Evolutionary conservation across 345 rosid species (phyloP), one percentile per base, ranked within the genome.

Genomic region (Jatropha curcas): DNA sequence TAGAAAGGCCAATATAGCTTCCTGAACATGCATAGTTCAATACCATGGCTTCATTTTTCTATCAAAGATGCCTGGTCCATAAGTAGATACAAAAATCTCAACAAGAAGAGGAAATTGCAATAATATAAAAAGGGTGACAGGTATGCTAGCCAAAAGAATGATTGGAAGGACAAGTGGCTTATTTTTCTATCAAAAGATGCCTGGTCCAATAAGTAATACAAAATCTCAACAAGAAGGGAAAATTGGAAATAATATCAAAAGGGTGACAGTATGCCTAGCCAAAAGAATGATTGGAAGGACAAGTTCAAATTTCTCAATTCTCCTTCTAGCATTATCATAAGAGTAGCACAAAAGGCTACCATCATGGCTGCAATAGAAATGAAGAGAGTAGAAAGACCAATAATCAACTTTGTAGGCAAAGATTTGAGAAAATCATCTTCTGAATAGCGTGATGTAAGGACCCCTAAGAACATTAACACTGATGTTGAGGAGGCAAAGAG

Each of bases 401-500:
- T 45, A 6, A 50, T 35, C 17, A 74, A 14, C 35, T 39, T 78
- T 14, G 25, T 65, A 5, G 72, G 78, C 13, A 64, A 37, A 4
- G 64, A 60, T 13, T 4, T 7, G 5, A 71, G 75, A 11, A 74
- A 79, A 43, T 74, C 75, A 35, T 74, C 75, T 39, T 43, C 67
- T 27, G 67, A 48, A 59, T 69, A 74, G 4, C 78, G 66, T 1
- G 78, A 71, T 2, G 78, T 74, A 19, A 69, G 77, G 37, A 78
- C 60, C 27, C 66, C 71, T 14, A 78, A 41, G 41, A 78, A 78
- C 60, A 63, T 65, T 52, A 69, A 14, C 0, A 65, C 34, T 30
- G 81, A 73, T 12, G 68, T 69, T 9, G 61, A 53, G 22, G 81
- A 78, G 1, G 73, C 52, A 65, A 74, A 46, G 1, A 74, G 70